phyloP scores from a whole-genome alignment of 805 yeast species.

The Candida boidinii region DNA sequence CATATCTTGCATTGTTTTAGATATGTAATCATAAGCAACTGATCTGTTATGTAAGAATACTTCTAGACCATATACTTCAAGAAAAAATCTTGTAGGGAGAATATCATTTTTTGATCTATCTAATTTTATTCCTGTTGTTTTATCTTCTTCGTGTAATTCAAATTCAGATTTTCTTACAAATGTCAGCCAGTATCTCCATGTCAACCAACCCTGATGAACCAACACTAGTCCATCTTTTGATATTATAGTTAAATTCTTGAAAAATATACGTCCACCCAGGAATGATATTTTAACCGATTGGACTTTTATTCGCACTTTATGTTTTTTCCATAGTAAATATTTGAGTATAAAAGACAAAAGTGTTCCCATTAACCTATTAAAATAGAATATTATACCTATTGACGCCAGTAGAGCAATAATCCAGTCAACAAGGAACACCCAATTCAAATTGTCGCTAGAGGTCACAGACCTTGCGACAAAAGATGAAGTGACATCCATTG shows the following conservation, averaged over 20 bases:
- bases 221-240: conserved; percentile 69
- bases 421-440: conserved; percentile 88
- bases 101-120: conserved; percentile 29
- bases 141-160: conserved; percentile 13
- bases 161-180: conserved; percentile 32
- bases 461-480: conserved; percentile 19
- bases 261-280: conserved; percentile 74
- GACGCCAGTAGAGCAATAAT: conserved; percentile 54
- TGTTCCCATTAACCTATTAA: conserved; percentile 64
- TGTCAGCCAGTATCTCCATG: conserved; percentile 89
- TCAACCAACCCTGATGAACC: conserved; percentile 60
- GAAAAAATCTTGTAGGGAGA: conserved; percentile 46
- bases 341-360: conserved; percentile 42
- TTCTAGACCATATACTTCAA: conserved; percentile 72
- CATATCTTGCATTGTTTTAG: conserved; percentile 27
- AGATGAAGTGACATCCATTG: conserved; percentile 18
- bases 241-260: conserved; percentile 65
- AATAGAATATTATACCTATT: conserved; percentile 62
- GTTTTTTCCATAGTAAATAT: conserved; percentile 55
- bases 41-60: conserved; percentile 76
- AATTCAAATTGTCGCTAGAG: conserved; percentile 24
- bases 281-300: conserved; percentile 72
- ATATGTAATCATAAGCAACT: conserved; percentile 61
- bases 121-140: conserved; percentile 11
- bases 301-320: conserved; percentile 49